Evolutionary conservation across 257 asterid genomes (phyloP).

Genomic region (Solanum appendiculatum): DNA sequence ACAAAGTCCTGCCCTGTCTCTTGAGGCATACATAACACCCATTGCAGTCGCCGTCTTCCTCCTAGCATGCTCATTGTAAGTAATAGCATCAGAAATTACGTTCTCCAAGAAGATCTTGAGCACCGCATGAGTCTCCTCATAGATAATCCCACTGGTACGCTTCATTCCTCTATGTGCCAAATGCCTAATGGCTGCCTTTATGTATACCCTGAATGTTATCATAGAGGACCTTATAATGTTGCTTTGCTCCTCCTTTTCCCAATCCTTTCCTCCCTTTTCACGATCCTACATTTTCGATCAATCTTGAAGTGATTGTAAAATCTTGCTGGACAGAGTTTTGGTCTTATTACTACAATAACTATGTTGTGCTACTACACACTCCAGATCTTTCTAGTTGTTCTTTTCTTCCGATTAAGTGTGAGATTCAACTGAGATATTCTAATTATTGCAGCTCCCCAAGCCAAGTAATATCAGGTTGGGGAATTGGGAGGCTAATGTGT

Average conservation of each 20-base stretch:
- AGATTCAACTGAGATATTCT: slow-evolving; percentile 4
- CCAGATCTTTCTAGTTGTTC: not conserved
- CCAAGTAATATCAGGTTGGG: slow-evolving; percentile 64
- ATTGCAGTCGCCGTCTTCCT: not conserved
- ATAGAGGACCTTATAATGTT: not conserved
- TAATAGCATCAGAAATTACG: not conserved
- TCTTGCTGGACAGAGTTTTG: not conserved
- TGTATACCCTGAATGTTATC: not conserved
- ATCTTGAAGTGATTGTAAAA: not conserved
- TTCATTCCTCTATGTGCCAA: not conserved
- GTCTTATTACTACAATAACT: not conserved
- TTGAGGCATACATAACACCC: not conserved
- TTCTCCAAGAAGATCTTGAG: not conserved
- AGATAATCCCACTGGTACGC: not conserved
- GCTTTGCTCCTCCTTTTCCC: not conserved
- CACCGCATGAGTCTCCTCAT: not conserved
- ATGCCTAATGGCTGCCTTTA: not conserved
- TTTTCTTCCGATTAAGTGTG: not conserved
- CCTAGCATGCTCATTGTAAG: not conserved
- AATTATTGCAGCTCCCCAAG: slow-evolving; percentile 69
- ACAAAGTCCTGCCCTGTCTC: not conserved
- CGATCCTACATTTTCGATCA: not conserved
- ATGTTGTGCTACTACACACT: not conserved
- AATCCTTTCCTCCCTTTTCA: not conserved
- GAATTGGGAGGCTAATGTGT: slow-evolving; percentile 73